Evolutionary conservation across 257 asterid species (phyloP).

Genomic region (Jaltomata sinuosa): DNA sequence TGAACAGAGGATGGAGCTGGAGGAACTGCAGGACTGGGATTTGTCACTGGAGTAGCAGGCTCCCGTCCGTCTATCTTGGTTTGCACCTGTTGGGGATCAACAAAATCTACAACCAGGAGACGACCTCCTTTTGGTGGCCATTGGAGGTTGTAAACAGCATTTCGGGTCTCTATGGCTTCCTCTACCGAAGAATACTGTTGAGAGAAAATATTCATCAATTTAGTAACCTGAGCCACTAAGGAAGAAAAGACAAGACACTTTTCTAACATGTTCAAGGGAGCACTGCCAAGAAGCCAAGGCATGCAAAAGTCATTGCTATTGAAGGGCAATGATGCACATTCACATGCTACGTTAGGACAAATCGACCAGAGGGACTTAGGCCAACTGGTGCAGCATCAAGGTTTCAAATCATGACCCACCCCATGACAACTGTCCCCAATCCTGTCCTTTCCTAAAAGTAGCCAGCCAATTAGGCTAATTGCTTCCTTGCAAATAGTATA

Average conservation of each 20-base stretch:
- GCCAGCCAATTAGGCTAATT: not conserved
- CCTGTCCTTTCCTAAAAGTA: not conserved
- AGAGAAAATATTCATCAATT: not conserved
- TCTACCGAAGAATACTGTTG: conserved; percentile 22
- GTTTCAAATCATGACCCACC: not conserved
- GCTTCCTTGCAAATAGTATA: not conserved
- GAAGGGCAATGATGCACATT: not conserved
- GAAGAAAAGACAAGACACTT: not conserved
- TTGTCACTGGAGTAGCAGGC: not conserved
- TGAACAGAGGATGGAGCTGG: not conserved
- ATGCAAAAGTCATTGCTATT: not conserved
- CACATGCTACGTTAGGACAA: not conserved
- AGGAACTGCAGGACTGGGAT: not conserved
- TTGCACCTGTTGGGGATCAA: conserved; percentile 26
- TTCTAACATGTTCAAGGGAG: not conserved
- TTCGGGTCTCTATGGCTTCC: conserved; percentile 25
- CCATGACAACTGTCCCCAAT: not conserved
- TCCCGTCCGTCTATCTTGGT: conserved; percentile 1
- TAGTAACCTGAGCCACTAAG: not conserved
- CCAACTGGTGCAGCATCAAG: not conserved
- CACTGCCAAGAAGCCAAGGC: not conserved
- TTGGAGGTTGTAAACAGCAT: conserved; percentile 22
- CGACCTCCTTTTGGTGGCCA: conserved; percentile 36
- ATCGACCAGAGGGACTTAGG: not conserved
- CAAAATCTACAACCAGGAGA: conserved; percentile 24